Base-by-base conservation (phyloP, 2,329 filamentous ascomycete genomes). In the Ophiostoma perfectum region DNA sequence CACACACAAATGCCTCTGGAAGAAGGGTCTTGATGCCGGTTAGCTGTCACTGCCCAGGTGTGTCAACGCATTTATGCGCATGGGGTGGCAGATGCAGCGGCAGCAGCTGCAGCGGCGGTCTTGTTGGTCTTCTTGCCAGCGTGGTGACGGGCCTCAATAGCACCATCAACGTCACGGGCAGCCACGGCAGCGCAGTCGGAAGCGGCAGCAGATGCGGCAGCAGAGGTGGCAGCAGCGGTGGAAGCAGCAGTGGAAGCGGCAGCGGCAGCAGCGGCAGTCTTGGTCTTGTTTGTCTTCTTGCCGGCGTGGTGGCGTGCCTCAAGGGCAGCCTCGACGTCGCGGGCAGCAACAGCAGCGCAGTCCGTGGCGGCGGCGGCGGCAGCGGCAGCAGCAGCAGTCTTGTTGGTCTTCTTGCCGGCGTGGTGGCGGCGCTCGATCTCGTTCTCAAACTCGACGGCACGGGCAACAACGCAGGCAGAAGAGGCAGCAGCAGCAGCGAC, bases 291-390 rank as follows among this genome's bases (percentile, higher is more conserved):
- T 4, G 66, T 67, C 66, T 67, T 67, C 66, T 67, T 67, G 44
- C 66, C 66, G 12, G 66, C 66, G 8, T 67, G 66, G 44, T 67
- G 66, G 42, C 66, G 66, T 9, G 45, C 62, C 55, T 60, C 66
- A 16, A 67, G 16, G 39, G 55, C 66, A 63, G 66, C 66, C 55
- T 67, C 66, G 36, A 60, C 38, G n/a, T 58, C 60, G 5, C 44
- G 27, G 0, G 67, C 63, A 38, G 64, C 16, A 41, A 58, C 64
- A 12, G 64, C 16, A 39, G 44, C 64, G 9, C 58, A 62, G 12
- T 39, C 58, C 2, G 58, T 41, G 38, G 14, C 39, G 36, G 49
- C 67, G 5, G 63, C 39, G 5, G 62, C 49, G 38, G 68, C 68
- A 12, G 68, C 39, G n/a, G 42, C 42, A 16, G 58, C 45, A 4